Evolutionary conservation across 495 filamentous ascomycete genomes (phyloP).

Genomic region (Hypoxylon perforatum): DNA sequence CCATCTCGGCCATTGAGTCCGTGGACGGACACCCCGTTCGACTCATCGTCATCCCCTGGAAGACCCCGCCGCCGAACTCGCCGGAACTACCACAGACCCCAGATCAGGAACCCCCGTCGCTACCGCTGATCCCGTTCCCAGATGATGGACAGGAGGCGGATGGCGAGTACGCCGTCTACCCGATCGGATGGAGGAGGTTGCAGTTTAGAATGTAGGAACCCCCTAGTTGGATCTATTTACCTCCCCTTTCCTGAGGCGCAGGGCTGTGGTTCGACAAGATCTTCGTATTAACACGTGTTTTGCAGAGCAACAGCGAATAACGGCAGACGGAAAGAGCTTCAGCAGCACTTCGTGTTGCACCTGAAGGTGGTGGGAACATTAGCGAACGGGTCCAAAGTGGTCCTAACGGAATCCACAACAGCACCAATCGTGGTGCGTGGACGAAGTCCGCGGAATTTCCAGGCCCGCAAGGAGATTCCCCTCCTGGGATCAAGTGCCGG

Average conservation of each 20-base stretch:
- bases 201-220: slow-evolving; percentile 80
- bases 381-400: slow-evolving; percentile 72
- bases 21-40: slow-evolving; percentile 90
- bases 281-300: slow-evolving; percentile 32
- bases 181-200: slow-evolving; percentile 87
- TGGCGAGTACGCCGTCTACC: slow-evolving; percentile 84
- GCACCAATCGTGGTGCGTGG: slow-evolving; percentile 82
- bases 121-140: slow-evolving; percentile 80
- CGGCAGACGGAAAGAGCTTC: slow-evolving; percentile 79
- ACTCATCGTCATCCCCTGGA: slow-evolving; percentile 95
- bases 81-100: slow-evolving; percentile 65
- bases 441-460: slow-evolving; percentile 82
- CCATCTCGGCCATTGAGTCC: slow-evolving; percentile 89
- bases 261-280: slow-evolving; percentile 1
- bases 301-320: slow-evolving; percentile 71
- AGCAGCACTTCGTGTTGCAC: slow-evolving; percentile 83
- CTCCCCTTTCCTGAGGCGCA: background rate
- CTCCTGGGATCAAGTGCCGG: slow-evolving; percentile 76
- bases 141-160: slow-evolving; percentile 71
- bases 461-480: slow-evolving; percentile 79
- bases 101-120: slow-evolving; percentile 68
- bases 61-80: slow-evolving; percentile 83
- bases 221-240: background rate
- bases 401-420: slow-evolving; percentile 76
- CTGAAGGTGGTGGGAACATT: slow-evolving; percentile 79